Evolutionary conservation across 2,329 filamentous ascomycete genomes (phyloP).

Genomic region (Trichothecium roseum): DNA sequence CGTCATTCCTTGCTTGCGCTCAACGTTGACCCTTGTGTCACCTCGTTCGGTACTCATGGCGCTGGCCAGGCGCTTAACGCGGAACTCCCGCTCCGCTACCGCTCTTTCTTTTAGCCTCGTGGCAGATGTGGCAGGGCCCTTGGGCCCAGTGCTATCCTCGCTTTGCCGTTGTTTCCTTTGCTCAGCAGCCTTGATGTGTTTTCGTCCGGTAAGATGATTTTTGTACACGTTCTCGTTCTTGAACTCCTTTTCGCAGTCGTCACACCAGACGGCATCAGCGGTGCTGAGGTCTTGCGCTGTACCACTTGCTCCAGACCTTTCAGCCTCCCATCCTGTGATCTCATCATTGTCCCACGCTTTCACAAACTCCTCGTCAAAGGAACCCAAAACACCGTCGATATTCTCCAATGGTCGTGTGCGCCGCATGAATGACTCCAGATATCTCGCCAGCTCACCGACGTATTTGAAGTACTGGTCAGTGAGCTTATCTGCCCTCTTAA

Average conservation of each 20-base stretch:
- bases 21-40: conserved; percentile 88
- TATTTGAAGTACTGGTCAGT: conserved; percentile 92
- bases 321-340: conserved; percentile 66
- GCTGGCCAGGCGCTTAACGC: conserved; percentile 67
- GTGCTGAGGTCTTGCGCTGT: conserved; percentile 17
- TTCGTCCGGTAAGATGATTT: conserved; percentile 78
- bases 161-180: conserved; percentile 39
- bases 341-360: conserved; percentile 71
- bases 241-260: conserved; percentile 89
- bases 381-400: conserved; percentile 63
- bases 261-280: conserved; percentile 71
- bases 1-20: conserved; percentile 95
- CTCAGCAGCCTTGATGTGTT: conserved; percentile 79
- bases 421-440: conserved; percentile 81
- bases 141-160: conserved; percentile 12
- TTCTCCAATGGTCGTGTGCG: conserved; percentile 80
- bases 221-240: conserved; percentile 94
- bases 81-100: conserved; percentile 79
- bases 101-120: conserved; percentile 73
- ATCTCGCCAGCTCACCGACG: conserved; percentile 66
- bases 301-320: conserved; percentile 29
- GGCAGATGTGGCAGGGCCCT: conserved; percentile 20
- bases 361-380: conserved; percentile 77
- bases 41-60: conserved; percentile 79
- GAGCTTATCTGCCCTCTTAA: conserved; percentile 75